phyloP scores from a whole-genome alignment of 306 rosid species.

The Lupinus albus region DNA sequence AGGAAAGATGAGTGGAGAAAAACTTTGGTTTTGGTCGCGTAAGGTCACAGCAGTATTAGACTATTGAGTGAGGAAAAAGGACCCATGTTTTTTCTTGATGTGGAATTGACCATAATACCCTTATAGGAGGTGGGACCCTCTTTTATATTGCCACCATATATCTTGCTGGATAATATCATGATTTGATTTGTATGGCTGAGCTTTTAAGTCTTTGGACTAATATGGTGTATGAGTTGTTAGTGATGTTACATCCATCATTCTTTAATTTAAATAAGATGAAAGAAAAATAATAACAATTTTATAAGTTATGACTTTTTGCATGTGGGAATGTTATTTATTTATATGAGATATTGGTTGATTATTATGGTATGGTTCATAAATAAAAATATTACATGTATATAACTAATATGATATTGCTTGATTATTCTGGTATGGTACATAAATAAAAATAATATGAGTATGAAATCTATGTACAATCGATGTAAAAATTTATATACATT shows the following conservation, averaged over 20 bases:
- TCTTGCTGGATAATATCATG: neutral
- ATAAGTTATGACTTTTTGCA: constrained; percentile 4
- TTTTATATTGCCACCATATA: constrained; percentile 9
- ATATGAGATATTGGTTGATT: neutral
- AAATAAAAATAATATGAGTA: too few species aligned
- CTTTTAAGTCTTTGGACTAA: constrained; percentile 22
- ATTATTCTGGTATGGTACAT: too few species aligned
- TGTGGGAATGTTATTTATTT: neutral
- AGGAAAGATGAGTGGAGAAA: constrained; percentile 33
- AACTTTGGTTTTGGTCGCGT: constrained; percentile 50
- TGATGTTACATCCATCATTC: neutral
- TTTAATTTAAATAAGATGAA: neutral
- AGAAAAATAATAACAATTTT: neutral
- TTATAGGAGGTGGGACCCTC: constrained; percentile 39
- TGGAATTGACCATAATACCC: constrained; percentile 49
- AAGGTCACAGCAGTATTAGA: constrained; percentile 55
- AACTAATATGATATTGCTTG: too few species aligned
- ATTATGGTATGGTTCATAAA: neutral
- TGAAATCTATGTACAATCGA: too few species aligned
- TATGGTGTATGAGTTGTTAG: neutral
- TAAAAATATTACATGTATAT: too few species aligned
- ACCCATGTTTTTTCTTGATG: neutral
- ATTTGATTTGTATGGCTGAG: constrained; percentile 44
- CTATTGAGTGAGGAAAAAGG: constrained; percentile 42
- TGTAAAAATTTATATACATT: too few species aligned